phyloP scores from a whole-genome alignment of 192 early-diverging fungal species.

The Lobosporangium transversale region DNA sequence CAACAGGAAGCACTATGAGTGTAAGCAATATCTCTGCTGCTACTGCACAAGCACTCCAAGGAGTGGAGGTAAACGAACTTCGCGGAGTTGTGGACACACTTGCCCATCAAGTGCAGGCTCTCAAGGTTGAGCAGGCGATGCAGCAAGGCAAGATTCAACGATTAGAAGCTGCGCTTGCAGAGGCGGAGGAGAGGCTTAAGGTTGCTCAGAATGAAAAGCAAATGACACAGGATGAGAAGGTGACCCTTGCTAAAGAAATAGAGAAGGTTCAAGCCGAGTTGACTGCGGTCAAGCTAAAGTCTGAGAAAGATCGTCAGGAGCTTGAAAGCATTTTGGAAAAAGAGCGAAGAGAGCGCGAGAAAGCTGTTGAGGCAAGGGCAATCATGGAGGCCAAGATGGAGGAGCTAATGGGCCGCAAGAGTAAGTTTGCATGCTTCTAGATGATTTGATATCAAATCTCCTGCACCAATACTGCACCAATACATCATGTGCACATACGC shows the following conservation, averaged over 20 bases:
- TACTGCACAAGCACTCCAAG: slow-evolving; percentile 44
- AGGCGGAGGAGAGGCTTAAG: slow-evolving; percentile 55
- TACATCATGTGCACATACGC: too few relatives aligned
- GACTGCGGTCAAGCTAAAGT: slow-evolving; percentile 41
- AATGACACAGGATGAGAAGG: slow-evolving; percentile 47
- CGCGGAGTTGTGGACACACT: slow-evolving; percentile 42
- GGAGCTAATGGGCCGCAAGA: slow-evolving; percentile 63
- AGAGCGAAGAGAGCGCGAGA: slow-evolving; percentile 60
- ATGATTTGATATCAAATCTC: too few relatives aligned
- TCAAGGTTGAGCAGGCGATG: slow-evolving; percentile 49
- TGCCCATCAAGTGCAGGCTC: slow-evolving; percentile 47
- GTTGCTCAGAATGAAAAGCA: slow-evolving; percentile 50
- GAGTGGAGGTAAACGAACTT: slow-evolving; percentile 43
- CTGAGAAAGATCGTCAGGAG: slow-evolving; percentile 44
- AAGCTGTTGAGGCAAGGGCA: slow-evolving; percentile 57
- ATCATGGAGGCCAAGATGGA: slow-evolving; percentile 64
- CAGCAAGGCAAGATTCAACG: slow-evolving; percentile 46
- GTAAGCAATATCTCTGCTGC: slow-evolving; percentile 48
- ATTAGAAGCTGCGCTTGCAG: slow-evolving; percentile 57
- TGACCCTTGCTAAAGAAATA: slow-evolving; percentile 45
- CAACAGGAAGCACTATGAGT: too few relatives aligned
- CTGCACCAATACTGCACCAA: too few relatives aligned
- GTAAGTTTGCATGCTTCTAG: slow-evolving; percentile 70
- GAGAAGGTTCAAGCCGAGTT: slow-evolving; percentile 53
- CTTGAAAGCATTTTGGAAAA: slow-evolving; percentile 54